These are phyloP conservation scores for Trypanosoma melophagium DNA, from an alignment of 208 protist species.

Conservation along the genomic window DNA sequence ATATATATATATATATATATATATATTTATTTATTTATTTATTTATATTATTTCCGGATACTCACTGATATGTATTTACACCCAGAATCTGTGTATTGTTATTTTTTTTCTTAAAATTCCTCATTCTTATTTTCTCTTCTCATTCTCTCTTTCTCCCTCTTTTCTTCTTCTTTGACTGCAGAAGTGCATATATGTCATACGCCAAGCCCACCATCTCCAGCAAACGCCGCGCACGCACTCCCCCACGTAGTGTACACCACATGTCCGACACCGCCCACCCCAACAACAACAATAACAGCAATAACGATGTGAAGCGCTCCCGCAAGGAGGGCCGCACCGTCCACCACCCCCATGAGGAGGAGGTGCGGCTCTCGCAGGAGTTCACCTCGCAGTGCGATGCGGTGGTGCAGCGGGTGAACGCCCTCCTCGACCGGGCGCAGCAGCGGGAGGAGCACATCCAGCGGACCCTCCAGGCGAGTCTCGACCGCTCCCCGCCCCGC, in stretches of 20 bases:
- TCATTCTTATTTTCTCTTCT: slow-evolving; percentile 2
- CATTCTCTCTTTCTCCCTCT: neutral
- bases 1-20: no score
- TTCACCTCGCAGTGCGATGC: slow-evolving; percentile 46
- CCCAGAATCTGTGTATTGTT: no score
- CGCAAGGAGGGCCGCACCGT: neutral
- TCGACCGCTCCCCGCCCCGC: slow-evolving; percentile 16
- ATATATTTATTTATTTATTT: no score
- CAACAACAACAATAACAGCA: neutral
- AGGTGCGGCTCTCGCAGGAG: slow-evolving; percentile 31
- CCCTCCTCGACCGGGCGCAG: slow-evolving; percentile 43
- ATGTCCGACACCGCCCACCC: slow-evolving; percentile 1
- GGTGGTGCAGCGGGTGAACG: slow-evolving; percentile 48
- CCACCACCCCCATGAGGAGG: slow-evolving; percentile 11
- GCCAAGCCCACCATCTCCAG: slow-evolving; percentile 42
- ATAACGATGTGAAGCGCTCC: neutral
- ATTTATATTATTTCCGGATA: no score
- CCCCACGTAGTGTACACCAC: slow-evolving; percentile 17
- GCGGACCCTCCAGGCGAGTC: slow-evolving; percentile 35
- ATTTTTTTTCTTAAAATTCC: neutral
- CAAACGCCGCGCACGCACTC: slow-evolving; percentile 33
- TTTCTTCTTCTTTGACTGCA: neutral
- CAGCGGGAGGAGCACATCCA: slow-evolving; percentile 36
- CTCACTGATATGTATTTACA: no score
- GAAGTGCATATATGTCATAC: slow-evolving; percentile 35